Evolutionary conservation across 768 basidiomycete species (phyloP), one percentile per base, ranked within the genome.

Genomic region (Chalciporus piperatus): DNA sequence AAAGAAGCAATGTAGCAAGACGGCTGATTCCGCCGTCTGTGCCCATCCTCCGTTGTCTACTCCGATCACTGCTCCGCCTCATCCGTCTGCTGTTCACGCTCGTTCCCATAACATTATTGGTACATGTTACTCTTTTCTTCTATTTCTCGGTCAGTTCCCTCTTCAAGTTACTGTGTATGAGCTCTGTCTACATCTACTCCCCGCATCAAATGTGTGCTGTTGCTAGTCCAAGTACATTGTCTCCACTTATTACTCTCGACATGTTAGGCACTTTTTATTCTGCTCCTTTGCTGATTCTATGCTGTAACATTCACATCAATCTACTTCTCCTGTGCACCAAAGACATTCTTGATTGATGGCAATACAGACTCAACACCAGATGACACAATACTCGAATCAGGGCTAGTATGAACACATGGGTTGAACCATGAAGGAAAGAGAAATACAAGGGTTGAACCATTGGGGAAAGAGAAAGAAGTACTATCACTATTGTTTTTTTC

Each of bases 1-100:
- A 82, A 82, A 61, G 88, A 90, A 62, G 75, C 76, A 20, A 75
- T 81, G 77, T 85, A 87, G 59, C 75, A 78, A 57, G 83, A 85
- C 35, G 56, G 45, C 0, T 70, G 51, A 69, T 41, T 12, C 14
- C n/a, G n/a, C 17, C 41, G 39, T n/a, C 16, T 1, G 4, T 13
- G 20, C 14, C 28, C 20, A n/a, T 20, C 25, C 35, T 28, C 14
- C 28, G 30, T 37, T 17, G 20, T 17, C 33, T 45, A 1, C 25
- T 14, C 22, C 30, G 39, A 22, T 23, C 41, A 7, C 39, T 17
- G 10, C 35, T 20, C 16, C 8, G 50, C 9, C 27, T 6, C 6
- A 7, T 9, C 27, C 27, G 9, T 27, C 27, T 5, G 22, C 25
- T 35, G 5, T 41, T 32, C 43, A 52, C 19, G 41, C 54, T 40